A percentile compares a stretch with the other conserved stretches of the same genome.
Evolutionary conservation across 73 alveolate species (phyloP).

Genomic region (Urostyla sp.): DNA sequence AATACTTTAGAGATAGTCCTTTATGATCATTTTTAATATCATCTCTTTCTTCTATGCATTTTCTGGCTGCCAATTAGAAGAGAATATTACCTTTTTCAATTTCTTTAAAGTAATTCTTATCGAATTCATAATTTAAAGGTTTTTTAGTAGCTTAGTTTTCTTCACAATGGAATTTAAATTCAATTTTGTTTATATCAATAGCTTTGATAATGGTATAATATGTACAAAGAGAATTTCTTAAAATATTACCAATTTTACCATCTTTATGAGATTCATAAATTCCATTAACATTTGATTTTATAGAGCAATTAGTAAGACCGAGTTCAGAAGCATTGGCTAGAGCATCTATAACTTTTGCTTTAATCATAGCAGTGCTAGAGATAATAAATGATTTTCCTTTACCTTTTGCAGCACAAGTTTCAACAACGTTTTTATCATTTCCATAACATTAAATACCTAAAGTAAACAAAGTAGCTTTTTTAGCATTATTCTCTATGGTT

Average conservation of each 20-base stretch:
- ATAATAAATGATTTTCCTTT: constrained; percentile 80
- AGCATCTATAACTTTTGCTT: constrained; percentile 69
- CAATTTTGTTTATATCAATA: not conserved
- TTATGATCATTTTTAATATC: not conserved
- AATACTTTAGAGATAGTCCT: constrained; percentile 9
- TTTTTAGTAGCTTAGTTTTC: constrained; percentile 2
- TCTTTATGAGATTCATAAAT: not conserved
- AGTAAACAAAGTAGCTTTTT: constrained; percentile 72
- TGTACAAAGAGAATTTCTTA: constrained; percentile 17
- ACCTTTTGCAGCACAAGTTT: constrained; percentile 69
- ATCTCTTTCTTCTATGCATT: not conserved
- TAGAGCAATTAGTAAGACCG: not conserved
- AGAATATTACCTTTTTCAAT: not conserved
- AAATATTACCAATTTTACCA: constrained; percentile 32
- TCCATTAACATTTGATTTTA: not conserved
- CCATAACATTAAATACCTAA: constrained; percentile 81
- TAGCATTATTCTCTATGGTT: too few relatives aligned
- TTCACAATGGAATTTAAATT: not conserved
- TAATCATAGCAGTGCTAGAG: constrained; percentile 55
- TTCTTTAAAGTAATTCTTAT: not conserved
- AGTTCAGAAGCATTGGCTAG: constrained; percentile 61
- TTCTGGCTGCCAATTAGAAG: constrained; percentile 30
- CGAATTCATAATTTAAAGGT: not conserved
- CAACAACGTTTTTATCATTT: constrained; percentile 72
- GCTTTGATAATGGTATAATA: not conserved